A percentile compares a stretch with the other conserved stretches of the same genome.
Evolutionary conservation across 2,329 filamentous ascomycete species (phyloP).

Genomic region (Ophiostoma novo-ulmi): DNA sequence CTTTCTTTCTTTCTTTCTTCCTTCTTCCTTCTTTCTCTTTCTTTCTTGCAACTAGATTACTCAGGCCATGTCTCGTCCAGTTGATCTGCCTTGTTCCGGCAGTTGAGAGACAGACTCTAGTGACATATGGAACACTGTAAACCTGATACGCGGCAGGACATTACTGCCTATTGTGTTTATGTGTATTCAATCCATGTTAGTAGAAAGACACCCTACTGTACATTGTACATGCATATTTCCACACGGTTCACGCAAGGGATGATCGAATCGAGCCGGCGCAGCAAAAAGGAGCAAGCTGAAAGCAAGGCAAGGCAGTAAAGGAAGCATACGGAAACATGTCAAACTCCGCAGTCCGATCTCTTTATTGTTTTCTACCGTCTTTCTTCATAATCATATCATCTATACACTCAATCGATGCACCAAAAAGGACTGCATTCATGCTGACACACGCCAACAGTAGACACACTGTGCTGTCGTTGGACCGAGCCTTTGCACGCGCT

Average conservation of each 20-base stretch:
- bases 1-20: background rate
- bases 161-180: too few relatives aligned
- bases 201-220: too few relatives aligned
- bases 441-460: slow-evolving; percentile 8
- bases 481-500: slow-evolving; percentile 16
- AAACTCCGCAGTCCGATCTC: background rate
- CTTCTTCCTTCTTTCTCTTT: background rate
- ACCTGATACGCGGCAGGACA: too few relatives aligned
- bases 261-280: background rate
- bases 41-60: background rate
- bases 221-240: background rate
- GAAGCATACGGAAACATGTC: background rate
- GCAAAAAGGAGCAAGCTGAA: background rate
- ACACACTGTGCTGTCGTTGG: slow-evolving; percentile 17
- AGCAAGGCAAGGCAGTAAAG: background rate
- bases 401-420: background rate
- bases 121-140: too few relatives aligned
- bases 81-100: too few relatives aligned
- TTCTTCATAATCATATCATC: background rate
- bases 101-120: too few relatives aligned
- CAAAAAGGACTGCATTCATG: background rate
- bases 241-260: background rate
- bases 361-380: background rate
- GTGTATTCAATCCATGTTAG: too few relatives aligned
- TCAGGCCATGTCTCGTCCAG: background rate